Percentiles rank a stretch among this genome's conserved stretches.
Evolutionary conservation across 139 green algal genomes (phyloP).

Genomic region (Volvox africanus): DNA sequence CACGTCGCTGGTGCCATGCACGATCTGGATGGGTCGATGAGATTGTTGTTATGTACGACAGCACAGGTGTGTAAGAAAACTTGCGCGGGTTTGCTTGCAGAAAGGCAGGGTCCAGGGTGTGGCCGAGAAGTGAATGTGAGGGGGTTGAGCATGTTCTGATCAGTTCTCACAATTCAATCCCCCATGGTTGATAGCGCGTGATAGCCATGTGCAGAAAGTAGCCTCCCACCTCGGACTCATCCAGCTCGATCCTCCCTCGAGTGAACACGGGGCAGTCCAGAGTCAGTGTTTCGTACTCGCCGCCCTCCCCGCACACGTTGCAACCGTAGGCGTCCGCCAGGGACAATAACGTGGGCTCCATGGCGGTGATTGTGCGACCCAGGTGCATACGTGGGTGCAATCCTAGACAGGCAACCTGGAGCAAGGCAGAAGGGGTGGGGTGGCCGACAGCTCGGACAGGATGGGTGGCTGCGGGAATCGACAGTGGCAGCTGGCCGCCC

Average conservation of each 20-base stretch:
- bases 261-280: conserved; percentile 92
- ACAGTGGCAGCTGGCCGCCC: no score
- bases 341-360: conserved; percentile 71
- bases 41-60: no score
- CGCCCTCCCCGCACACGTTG: conserved; percentile 97
- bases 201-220: no score
- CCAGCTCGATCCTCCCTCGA: conserved; percentile 80
- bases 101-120: no score
- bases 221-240: conserved; percentile 65
- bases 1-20: conserved; percentile 51
- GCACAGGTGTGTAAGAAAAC: neutral
- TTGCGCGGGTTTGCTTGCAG: no score
- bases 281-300: conserved; percentile 97
- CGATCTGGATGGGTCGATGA: neutral
- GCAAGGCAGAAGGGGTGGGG: neutral
- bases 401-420: conserved; percentile 83
- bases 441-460: neutral
- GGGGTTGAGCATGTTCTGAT: no score
- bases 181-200: no score
- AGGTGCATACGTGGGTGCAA: conserved; percentile 90
- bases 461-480: no score
- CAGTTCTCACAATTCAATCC: no score
- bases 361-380: conserved; percentile 76
- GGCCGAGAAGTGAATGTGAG: no score
- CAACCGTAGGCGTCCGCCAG: conserved; percentile 81